Base-by-base conservation (phyloP, 306 rosid species). In the Oxytropis ochrocephala region DNA sequence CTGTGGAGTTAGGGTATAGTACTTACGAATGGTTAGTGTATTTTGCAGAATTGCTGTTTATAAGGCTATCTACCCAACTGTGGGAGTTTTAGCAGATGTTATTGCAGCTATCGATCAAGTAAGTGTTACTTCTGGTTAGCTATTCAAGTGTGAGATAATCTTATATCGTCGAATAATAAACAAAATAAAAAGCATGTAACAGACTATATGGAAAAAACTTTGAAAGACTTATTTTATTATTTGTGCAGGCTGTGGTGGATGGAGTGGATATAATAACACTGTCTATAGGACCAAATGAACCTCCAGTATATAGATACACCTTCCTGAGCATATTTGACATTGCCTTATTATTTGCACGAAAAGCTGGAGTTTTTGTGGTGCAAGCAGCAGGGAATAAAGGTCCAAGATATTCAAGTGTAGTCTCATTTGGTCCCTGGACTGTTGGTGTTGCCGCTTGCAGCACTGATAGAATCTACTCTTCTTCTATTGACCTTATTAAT, bases 331-430 rank as follows among this genome's bases (percentile, higher is more conserved):
- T 77, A 9, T 88, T 83, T 72, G 97, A 94, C 11, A 71, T 88
- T 18, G 52, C 70, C 44, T 64, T 94, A 79, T 41, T 87, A 74
- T 81, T 70, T 81, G 99, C 95, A 8, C 63, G 84, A 57, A 78
- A 81, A 68, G 99, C 99, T 39, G 97, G 99, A 33, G 77, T 91
- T 62, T 75, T 94, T 4, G 97, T 94, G 73, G 88, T 80, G 39
- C 91, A 94, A 76, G 97, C 99, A 5, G 87, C 89, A 4, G 97
- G 97, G 1, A 94, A 94, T 75, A 73, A 57, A 0, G 99, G 99
- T 8, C 99, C 99, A 1, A 48, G 48, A 12, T 61, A 87, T 77
- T 87, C 92, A n/a, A 73, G 83, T 2, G 80, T 87, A 11, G 75
- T 88, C 11, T 87, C 97, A 3, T 91, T 69, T 70, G 89, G 96